Conservation (phyloP, 2,329 filamentous ascomycete species). For the Penicillium sp. region DNA sequence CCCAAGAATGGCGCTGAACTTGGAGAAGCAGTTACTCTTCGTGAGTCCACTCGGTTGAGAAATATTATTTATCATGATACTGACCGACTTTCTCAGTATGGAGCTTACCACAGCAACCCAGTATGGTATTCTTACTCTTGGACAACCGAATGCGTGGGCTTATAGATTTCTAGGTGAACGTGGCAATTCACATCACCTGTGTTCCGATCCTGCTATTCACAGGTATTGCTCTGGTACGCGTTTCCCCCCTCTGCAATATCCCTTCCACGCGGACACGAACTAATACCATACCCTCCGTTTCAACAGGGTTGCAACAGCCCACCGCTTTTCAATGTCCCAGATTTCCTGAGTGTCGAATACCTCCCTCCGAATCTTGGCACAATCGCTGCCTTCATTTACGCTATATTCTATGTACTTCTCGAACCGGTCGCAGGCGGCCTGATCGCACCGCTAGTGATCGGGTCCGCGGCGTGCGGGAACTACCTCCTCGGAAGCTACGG, state of each 20-base stretch:
- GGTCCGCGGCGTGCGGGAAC: conserved; percentile 71
- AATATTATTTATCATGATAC: background rate
- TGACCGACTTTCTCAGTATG: conserved; percentile 53
- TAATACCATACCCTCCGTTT: background rate
- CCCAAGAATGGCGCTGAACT: conserved; percentile 52
- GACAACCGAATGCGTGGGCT: conserved; percentile 1
- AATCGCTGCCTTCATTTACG: conserved; percentile 62
- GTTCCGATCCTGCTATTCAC: conserved; percentile 63
- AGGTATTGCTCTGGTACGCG: conserved; percentile 57
- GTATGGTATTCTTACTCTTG: conserved; percentile 41
- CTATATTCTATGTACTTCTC: conserved; percentile 81
- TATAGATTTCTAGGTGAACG: conserved; percentile 54
- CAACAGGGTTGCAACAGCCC: conserved; percentile 58
- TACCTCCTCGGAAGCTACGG: conserved; percentile 67
- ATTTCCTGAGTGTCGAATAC: conserved; percentile 55
- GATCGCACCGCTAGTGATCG: conserved; percentile 73
- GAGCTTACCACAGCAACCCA: conserved; percentile 64
- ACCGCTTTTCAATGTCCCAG: conserved; percentile 54
- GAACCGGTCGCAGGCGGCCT: conserved; percentile 87
- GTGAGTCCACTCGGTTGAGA: conserved; percentile 47
- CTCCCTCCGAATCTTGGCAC: conserved; percentile 62
- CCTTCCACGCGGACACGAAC: background rate
- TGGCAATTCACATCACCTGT: conserved; percentile 63
- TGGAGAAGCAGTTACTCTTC: conserved; percentile 66
- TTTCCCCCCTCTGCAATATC: background rate